Base-by-base conservation (phyloP, 1,284 basidiomycete species). In the Microbotryum silenes-acaulis region DNA sequence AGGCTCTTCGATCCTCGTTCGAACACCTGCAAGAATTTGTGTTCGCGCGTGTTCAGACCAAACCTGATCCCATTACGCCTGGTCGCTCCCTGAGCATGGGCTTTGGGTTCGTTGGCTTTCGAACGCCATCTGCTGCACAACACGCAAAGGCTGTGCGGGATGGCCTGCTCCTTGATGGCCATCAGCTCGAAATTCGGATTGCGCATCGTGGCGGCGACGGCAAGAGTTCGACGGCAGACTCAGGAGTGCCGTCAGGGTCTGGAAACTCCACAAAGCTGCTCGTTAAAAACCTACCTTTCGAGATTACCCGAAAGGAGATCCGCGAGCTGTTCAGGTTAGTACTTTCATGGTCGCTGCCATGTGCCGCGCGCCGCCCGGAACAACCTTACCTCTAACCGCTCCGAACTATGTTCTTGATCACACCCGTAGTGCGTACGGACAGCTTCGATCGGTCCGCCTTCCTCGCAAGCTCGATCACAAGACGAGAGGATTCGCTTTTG, bases 221-320 rank as follows among this genome's bases (percentile, higher is more conserved):
- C 21, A 46, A 57, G 33, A 50, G 66, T 55, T 44, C 58, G 46
- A 23, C 68, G 65, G 53, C 61, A 65, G 60, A 56, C 57, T 47
- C 75, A 14, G 66, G 73, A 12, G 83, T 81, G 63, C 73, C 73
- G 16, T 80, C 81, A 68, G 31, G 9, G 31, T 85, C 86, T 18
- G 64, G 7, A 56, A 55, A 53, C 6, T 52, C 62, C 2, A 88
- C 89, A 66, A 92, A 93, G 81, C 85, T 97, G 79, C 83, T 97
- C 53, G 89, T 97, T 71, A 98, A 97, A 82, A 98, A 98, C 73
- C 80, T 97, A 64, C 92, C 94, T 23, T 98, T 98, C 78, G 94
- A 98, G 77, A 89, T 88, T 53, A 89, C 86, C 50, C 91, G 90
- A 79, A 91, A 89, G 78, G 94, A 98, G 70, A 81, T 98, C 23